Evolutionary conservation across 2,329 filamentous ascomycete species (phyloP), one percentile per base, ranked within the genome.

Genomic region (Ilyonectria sp.): DNA sequence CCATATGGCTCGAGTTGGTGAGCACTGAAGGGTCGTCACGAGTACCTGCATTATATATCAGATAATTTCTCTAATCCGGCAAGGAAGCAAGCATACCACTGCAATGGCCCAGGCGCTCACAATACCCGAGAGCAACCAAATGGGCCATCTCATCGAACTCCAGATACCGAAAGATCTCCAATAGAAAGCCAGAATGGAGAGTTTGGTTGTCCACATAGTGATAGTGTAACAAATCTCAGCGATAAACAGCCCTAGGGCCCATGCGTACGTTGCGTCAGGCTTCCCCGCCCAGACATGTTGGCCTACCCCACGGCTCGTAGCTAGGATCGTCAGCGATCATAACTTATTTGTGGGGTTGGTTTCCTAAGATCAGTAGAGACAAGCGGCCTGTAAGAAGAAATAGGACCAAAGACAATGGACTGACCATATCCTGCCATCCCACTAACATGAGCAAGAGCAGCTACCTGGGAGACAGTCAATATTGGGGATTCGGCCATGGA

Each of bases 171-270:
- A 75, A 4, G 69, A 67, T 6, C 75, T 68, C 74, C 74, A 77
- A 57, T 77, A 77, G 21, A 76, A 73, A 10, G 69, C 61, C 11
- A 77, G 66, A 21, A 72, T 75, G 19, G 75, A 75, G 60, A 64
- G 67, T 19, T 76, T 76, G 44, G 74, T 72, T 2, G 61, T 65
- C 2, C 61, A 29, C 19, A 77, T 23, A 13, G 65, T 71, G 15
- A 74, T 9, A 9, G 69, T 62, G 10, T 76, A 76, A 9, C 58
- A 57, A 7, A 72, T 26, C 17, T 77, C 74, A 4, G 74, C 64
- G 29, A 71, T 61, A 63, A 77, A 76, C 15, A 76, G 62, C 3
- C 60, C 69, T 2, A 73, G n/a, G 0, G 74, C 69, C 69, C 66
- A 76, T 0, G 69, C 74, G 15, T 66, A 69, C 23, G 50, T 54